phyloP scores from a whole-genome alignment of 2,329 filamentous ascomycete species.

The Aspergillus sp. region DNA sequence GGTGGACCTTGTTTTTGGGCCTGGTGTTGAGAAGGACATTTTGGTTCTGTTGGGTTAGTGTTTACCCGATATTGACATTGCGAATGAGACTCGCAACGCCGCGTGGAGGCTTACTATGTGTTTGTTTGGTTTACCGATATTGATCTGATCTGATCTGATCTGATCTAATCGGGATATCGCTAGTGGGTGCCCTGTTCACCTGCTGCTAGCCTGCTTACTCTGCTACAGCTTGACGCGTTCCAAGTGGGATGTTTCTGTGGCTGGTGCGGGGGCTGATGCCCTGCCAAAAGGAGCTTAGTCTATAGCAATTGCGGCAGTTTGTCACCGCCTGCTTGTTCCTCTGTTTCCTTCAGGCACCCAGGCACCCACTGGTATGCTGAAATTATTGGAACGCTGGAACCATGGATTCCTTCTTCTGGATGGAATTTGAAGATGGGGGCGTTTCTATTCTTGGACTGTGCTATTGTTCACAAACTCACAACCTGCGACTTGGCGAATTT shows the following conservation, averaged over 20 bases:
- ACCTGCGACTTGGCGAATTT: too few relatives aligned
- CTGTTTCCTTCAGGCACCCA: not conserved
- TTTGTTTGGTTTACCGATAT: not conserved
- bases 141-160: not conserved
- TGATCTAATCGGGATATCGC: not conserved
- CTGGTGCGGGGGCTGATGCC: conserved; percentile 12
- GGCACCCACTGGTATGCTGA: too few relatives aligned
- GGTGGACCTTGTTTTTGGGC: conserved; percentile 16
- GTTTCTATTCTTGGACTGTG: too few relatives aligned
- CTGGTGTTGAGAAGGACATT: conserved; percentile 17
- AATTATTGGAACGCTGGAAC: too few relatives aligned
- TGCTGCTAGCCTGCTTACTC: too few relatives aligned
- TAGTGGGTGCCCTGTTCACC: not conserved
- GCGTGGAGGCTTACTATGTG: too few relatives aligned
- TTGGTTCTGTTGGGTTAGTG: not conserved
- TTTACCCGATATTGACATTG: not conserved
- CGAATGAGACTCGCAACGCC: not conserved
- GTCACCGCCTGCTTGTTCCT: conserved; percentile 9
- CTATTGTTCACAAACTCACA: too few relatives aligned
- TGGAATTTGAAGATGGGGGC: too few relatives aligned
- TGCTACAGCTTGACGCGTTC: not conserved
- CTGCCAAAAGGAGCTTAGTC: conserved; percentile 2
- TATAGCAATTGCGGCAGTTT: not conserved
- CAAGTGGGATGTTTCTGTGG: conserved; percentile 12
- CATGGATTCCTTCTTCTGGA: too few relatives aligned